Evolutionary conservation across 495 filamentous ascomycete species (phyloP), one percentile per base, ranked within the genome.

Genomic region (Daldinia childiae): DNA sequence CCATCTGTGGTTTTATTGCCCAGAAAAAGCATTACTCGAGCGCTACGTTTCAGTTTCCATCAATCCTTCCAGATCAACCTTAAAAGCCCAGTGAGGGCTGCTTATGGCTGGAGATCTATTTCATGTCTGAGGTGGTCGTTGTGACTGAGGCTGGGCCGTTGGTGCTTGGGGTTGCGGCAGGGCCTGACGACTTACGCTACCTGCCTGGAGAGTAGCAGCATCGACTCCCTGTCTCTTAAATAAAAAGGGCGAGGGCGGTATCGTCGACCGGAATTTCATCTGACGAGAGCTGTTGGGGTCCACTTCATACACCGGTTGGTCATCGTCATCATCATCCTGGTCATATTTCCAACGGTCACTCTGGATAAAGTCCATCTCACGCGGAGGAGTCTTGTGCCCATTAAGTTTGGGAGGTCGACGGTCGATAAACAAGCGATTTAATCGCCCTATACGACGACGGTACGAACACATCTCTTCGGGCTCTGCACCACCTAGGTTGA

Each of bases 321-420:
- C 85, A 65, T 92, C 92, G 69, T 93, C 92, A 72, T 94, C 92
- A 14, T 85, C 84, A 61, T 86, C 84, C 59, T 89, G 87, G 75
- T 96, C 92, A 82, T 91, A 95, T 76, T 93, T 95, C 86, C 90
- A 95, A 56, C 90, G 88, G 74, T 97, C 93, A 45, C 85, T 85
- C 62, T 84, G 82, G 50, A 83, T 71, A 14, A 83, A 83, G 59
- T 84, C 83, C 66, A 84, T 74, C 4, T 89, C 86, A 48, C 82
- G 77, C 65, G 80, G 84, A 78, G 83, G 86, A 54, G 80, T 84
- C n/a, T 80, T 80, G 62, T 86, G 79, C 21, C 84, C 86, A 29
- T 52, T 57, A 17, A 50, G 1, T 62, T 66, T 73, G 14, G 68
- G 68, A 30, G 51, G 39, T 51, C 88, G 86, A 74, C 93, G 91